Evolutionary conservation across 2,329 filamentous ascomycete species (phyloP).

Genomic region (Teratosphaeria destructans): DNA sequence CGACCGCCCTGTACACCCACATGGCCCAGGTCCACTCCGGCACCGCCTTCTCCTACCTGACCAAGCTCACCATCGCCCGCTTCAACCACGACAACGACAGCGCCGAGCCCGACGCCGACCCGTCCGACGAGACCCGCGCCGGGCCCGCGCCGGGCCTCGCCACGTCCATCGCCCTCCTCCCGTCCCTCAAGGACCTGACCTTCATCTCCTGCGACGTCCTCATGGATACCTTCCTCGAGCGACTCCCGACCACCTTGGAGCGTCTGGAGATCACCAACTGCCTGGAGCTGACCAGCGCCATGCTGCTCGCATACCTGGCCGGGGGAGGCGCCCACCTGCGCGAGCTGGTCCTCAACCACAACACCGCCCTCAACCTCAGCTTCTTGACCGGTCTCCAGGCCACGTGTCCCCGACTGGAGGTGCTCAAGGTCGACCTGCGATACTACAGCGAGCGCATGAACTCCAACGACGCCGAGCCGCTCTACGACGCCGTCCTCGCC

Average conservation of each 20-base stretch:
- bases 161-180: constrained; percentile 47
- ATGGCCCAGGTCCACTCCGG: constrained; percentile 27
- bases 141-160: constrained; percentile 21
- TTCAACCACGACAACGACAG: constrained; percentile 20
- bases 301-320: constrained; percentile 54
- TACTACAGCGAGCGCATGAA: constrained; percentile 62
- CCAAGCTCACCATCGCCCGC: constrained; percentile 46
- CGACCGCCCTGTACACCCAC: constrained; percentile 10
- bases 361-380: constrained; percentile 63
- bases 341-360: constrained; percentile 63
- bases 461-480: constrained; percentile 62
- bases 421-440: constrained; percentile 65
- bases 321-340: constrained; percentile 58
- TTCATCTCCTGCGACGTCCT: constrained; percentile 68
- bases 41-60: constrained; percentile 43
- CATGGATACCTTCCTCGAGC: constrained; percentile 55
- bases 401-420: constrained; percentile 60
- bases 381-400: constrained; percentile 59
- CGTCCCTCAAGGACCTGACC: constrained; percentile 54
- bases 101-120: constrained; percentile 8
- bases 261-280: constrained; percentile 71
- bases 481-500: constrained; percentile 57
- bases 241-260: constrained; percentile 55
- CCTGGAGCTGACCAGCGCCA: constrained; percentile 58
- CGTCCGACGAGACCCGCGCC: constrained; percentile 28